Conservation (phyloP, 169 alveolate genomes). For the Cryptosporidium ubiquitum region DNA sequence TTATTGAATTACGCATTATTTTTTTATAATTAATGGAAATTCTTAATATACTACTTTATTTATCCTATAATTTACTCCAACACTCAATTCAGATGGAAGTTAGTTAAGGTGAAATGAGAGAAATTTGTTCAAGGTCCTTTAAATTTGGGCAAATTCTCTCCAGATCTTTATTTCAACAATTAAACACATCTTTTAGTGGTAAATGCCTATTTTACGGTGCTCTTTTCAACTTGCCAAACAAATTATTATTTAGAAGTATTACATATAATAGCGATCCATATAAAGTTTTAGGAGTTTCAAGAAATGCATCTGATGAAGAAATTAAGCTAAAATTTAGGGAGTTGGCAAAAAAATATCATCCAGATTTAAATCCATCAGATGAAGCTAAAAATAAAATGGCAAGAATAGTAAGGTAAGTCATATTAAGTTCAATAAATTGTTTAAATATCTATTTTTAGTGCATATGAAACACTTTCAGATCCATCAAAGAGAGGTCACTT, state of each 20-base stretch:
- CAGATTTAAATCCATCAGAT: constrained; percentile 93
- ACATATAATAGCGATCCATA: constrained; percentile 81
- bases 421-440: not conserved
- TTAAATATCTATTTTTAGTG: constrained; percentile 80
- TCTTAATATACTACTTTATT: not conserved
- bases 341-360: constrained; percentile 92
- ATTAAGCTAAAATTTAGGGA: constrained; percentile 90
- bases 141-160: not conserved
- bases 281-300: constrained; percentile 88
- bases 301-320: constrained; percentile 89
- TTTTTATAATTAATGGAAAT: not conserved
- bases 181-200: not conserved
- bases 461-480: constrained; percentile 93
- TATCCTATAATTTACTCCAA: not conserved
- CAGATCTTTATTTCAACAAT: not conserved
- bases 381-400: constrained; percentile 94
- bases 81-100: not conserved
- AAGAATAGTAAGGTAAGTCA: constrained; percentile 88
- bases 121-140: not conserved
- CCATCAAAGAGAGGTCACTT: constrained; percentile 89
- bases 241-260: constrained; percentile 10
- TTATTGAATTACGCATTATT: not conserved
- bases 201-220: not conserved
- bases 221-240: not conserved
- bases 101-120: not conserved